A percentile compares a stretch with the other conserved stretches of the same genome.
Conservation (phyloP, 2,329 filamentous ascomycete genomes). For the Bipolaris oryzae region DNA sequence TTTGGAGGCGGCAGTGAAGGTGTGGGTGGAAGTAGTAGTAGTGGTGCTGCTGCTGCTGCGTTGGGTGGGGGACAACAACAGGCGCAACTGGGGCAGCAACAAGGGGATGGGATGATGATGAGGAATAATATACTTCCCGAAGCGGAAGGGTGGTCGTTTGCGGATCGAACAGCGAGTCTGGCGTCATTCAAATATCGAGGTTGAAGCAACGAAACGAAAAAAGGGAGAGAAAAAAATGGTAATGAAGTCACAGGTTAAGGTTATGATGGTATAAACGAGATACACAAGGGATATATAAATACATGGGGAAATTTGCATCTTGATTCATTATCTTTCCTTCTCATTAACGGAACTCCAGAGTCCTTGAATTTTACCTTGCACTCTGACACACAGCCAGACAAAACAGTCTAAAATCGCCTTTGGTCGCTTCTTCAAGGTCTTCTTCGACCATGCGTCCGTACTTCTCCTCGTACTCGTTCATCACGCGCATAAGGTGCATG, state of each 20-base stretch:
- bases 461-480: conserved; percentile 77
- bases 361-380: conserved; percentile 15
- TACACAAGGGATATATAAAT: neutral
- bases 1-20: neutral
- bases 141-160: conserved; percentile 7
- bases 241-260: neutral
- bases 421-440: conserved; percentile 77
- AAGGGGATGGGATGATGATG: neutral
- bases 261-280: neutral
- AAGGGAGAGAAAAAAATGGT: neutral
- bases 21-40: neutral
- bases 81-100: neutral
- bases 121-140: neutral
- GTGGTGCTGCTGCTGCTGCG: neutral
- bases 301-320: no score
- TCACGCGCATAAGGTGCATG: conserved; percentile 77
- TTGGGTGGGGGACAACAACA: neutral
- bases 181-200: conserved; percentile 3
- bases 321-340: no score
- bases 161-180: neutral
- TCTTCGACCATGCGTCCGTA: conserved; percentile 77
- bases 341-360: no score
- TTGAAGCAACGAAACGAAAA: no score
- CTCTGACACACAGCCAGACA: conserved; percentile 65
- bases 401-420: conserved; percentile 77